Conservation (phyloP, 768 basidiomycete species). For the Tephrocybe rancida region DNA sequence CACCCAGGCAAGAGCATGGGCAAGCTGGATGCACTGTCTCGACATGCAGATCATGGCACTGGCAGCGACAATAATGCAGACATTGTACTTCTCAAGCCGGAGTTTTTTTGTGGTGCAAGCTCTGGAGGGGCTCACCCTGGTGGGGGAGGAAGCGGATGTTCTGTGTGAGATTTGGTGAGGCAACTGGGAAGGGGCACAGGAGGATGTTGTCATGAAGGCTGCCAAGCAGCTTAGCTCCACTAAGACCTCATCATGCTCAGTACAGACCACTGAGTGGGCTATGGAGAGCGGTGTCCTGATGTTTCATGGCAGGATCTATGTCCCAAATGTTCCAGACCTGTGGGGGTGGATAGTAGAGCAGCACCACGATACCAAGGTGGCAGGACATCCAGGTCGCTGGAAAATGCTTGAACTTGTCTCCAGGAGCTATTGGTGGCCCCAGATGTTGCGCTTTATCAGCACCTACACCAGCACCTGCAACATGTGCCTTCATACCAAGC, state of each 20-base stretch:
- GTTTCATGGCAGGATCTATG: conserved; percentile 6
- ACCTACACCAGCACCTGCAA: conserved; percentile 30
- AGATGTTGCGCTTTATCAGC: conserved; percentile 15
- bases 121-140: no score
- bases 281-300: no score
- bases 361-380: conserved; percentile 23
- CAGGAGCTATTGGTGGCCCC: conserved; percentile 27
- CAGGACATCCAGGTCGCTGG: conserved; percentile 35
- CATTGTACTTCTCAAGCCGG: no score
- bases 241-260: no score
- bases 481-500: conserved; percentile 32
- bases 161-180: no score
- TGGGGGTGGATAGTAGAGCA: conserved; percentile 27
- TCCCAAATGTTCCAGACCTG: conserved; percentile 6
- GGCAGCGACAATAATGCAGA: neutral
- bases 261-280: no score
- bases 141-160: no score
- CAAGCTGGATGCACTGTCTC: conserved; percentile 27
- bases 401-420: conserved; percentile 31
- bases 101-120: neutral
- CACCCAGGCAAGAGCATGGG: conserved; percentile 27
- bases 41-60: conserved; percentile 24
- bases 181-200: no score
- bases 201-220: no score
- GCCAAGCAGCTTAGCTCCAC: no score